Base-by-base conservation (phyloP, 2,329 filamentous ascomycete genomes). In the Drechslerella dactyloides region DNA sequence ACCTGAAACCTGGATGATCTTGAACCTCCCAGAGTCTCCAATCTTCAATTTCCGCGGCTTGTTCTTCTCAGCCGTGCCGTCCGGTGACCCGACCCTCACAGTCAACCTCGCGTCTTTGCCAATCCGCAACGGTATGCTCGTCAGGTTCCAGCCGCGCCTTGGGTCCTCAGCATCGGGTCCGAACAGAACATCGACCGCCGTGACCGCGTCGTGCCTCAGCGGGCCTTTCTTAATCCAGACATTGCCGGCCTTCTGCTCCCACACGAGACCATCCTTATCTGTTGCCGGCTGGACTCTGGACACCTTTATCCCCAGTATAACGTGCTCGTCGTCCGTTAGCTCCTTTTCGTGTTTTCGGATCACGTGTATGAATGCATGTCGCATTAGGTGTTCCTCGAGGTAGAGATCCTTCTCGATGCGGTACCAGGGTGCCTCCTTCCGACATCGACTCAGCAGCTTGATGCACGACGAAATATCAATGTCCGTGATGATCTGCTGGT, bases 151-250 rank as follows among this genome's bases (percentile, higher is more conserved):
- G 30, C 90, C 90, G 1, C 88, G 85, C 65, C 94, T 87, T 3
- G 91, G 93, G 78, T 99, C 94, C 33, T 93, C 90, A 8, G 93
- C 93, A 78, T 97, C 93, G 19, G 93, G 87, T 19, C 93, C 93
- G 77, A 96, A 97, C 5, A 97, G 83, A 3, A 96, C 86, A 78
- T 97, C 93, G 4, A 96, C 83, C 2, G 88, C 89, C 0, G 91
- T 96, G 55, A 97, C 84, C 15, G 88, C 89, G 56, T 74, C 74
- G 35, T 75, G 74, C 48, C 68, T 55, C 10, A 76, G 46, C 68
- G 87, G 86, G 2, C 88, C 89, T 68, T 90, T 84, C 80, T 90
- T 87, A 74, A 97, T 83, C 92, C 93, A 97, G 37, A 97, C 81
- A 1, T 91, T 92, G 0, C 85, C 87, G 0, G 89, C 84, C 24